Percentiles rank a stretch among this genome's conserved stretches.
These are phyloP conservation scores for Sequoiadendron giganteum DNA, from an alignment of 75 land plant species.

Conservation along the genomic window DNA sequence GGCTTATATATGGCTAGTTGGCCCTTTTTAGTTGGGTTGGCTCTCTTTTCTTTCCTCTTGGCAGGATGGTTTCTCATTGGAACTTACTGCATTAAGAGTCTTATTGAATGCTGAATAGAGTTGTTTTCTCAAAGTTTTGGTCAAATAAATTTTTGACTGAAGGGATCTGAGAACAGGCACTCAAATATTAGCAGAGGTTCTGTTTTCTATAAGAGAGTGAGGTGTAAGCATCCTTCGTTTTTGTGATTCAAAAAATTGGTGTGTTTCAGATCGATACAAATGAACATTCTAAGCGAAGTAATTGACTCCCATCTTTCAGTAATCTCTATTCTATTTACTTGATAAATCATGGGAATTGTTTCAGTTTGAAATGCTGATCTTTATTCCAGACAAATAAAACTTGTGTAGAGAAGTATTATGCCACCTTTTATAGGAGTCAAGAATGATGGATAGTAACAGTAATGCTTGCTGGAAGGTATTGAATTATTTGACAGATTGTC, in stretches of 20 bases:
- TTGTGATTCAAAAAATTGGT: background rate
- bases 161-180: background rate
- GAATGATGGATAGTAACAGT: background rate
- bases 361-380: background rate
- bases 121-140: conserved; percentile 1
- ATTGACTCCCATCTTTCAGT: conserved; percentile 1
- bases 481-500: background rate
- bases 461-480: background rate
- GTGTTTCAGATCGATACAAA: background rate
- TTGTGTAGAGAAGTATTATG: background rate
- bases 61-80: conserved; percentile 80
- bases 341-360: background rate
- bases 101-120: conserved; percentile 38
- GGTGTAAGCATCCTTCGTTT: conserved; percentile 1
- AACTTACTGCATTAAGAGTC: conserved; percentile 56
- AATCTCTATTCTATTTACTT: background rate
- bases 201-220: background rate
- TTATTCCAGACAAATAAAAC: background rate
- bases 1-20: conserved; percentile 68
- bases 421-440: no score
- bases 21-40: conserved; percentile 61
- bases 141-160: background rate
- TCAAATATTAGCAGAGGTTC: conserved; percentile 5
- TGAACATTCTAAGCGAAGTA: background rate
- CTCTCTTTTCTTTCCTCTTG: conserved; percentile 45